A percentile compares a stretch with the other conserved stretches of the same genome.
Evolutionary conservation across 2,329 filamentous ascomycete genomes (phyloP).

Genomic region (Penicillium sp.): DNA sequence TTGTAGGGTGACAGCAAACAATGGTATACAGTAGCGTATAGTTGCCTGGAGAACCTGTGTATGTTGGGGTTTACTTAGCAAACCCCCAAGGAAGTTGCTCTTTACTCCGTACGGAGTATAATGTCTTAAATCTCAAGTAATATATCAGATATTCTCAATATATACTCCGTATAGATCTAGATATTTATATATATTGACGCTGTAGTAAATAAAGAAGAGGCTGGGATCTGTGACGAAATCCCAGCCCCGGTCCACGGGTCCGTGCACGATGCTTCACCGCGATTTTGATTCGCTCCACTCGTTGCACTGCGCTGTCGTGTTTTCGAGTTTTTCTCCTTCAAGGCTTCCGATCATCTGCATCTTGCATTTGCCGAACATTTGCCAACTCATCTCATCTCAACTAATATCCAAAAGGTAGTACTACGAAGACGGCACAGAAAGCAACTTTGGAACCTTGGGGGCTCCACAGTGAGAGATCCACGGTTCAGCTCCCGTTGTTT

Average conservation of each 20-base stretch:
- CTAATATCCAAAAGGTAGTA: not conserved
- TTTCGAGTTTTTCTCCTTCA: not conserved
- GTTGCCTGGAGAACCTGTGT: not conserved
- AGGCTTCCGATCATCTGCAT: conserved; percentile 6
- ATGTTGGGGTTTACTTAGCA: no score
- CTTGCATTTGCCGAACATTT: not conserved
- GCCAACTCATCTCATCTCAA: no score
- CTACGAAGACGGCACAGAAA: not conserved
- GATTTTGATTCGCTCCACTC: conserved; percentile 30
- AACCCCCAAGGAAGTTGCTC: no score
- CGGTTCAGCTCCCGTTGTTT: conserved; percentile 14
- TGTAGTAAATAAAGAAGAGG: not conserved
- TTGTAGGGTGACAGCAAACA: not conserved
- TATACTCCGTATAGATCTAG: not conserved
- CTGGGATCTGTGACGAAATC: conserved; percentile 7
- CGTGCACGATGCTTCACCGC: conserved; percentile 28
- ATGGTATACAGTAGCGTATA: not conserved
- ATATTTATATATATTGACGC: no score
- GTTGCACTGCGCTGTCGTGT: conserved; percentile 10
- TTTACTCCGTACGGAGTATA: no score
- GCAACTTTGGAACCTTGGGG: not conserved
- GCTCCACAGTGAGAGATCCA: conserved; percentile 6
- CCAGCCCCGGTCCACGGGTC: conserved; percentile 15
- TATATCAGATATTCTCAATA: not conserved
- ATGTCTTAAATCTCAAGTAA: no score